phyloP scores from a whole-genome alignment of 805 yeast genomes.

The Metschnikowia borealis region DNA sequence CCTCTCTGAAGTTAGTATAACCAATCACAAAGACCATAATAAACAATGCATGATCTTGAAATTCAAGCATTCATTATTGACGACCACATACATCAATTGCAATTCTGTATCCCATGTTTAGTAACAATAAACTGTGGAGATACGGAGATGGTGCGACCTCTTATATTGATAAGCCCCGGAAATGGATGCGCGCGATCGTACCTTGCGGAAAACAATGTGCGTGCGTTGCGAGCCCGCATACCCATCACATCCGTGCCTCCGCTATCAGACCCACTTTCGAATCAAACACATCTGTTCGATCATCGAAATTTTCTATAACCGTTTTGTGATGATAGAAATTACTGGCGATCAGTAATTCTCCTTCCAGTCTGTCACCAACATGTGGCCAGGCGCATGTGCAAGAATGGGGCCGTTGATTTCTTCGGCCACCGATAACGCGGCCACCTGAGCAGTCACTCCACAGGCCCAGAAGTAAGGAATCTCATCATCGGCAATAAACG shows the following conservation, averaged over 20 bases:
- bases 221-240: not conserved
- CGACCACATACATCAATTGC: slow-evolving; percentile 18
- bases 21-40: not conserved
- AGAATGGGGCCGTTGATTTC: slow-evolving; percentile 27
- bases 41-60: too few relatives aligned
- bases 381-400: slow-evolving; percentile 35
- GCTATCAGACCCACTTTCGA: too few relatives aligned
- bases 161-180: slow-evolving; percentile 3
- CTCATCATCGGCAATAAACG: slow-evolving; percentile 28
- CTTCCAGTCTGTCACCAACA: slow-evolving; percentile 31
- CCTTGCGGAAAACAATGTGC: not conserved
- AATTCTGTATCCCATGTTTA: slow-evolving; percentile 15
- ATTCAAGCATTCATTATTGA: not conserved
- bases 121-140: too few relatives aligned
- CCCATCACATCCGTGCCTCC: not conserved
- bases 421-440: slow-evolving; percentile 24
- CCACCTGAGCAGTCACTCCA: slow-evolving; percentile 41
- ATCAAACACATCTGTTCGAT: too few relatives aligned
- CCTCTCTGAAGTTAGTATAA: slow-evolving; percentile 16
- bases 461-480: slow-evolving; percentile 45
- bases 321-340: too few relatives aligned
- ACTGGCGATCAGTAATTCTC: slow-evolving; percentile 8
- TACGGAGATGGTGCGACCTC: not conserved
- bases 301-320: too few relatives aligned
- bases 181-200: not conserved